Base-by-base conservation (phyloP, 768 basidiomycete species). In the Sistotremastrum niveocremeum region DNA sequence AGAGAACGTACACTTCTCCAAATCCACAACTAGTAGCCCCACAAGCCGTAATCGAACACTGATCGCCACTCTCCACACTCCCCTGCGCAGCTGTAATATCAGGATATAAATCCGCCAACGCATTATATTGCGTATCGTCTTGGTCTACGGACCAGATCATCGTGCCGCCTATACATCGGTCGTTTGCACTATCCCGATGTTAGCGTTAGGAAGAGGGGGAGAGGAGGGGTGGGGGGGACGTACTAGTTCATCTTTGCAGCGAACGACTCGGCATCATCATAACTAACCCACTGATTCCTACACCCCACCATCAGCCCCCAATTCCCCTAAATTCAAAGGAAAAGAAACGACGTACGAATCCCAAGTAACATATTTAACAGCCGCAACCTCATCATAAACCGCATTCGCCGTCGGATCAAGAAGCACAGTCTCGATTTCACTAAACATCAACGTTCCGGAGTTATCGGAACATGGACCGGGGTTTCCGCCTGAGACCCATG, bases 81-180 rank as follows among this genome's bases (percentile, higher is more conserved):
- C 20, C 20, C 20, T 20, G 20, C 20, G 20, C 20, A 20, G 20
- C 20, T 20, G 20, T 20, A 20, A 20, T 20, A 20, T 20, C 20
- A 20, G 20, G 20, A 20, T 20, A 20, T 20, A 20, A 20, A 20
- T 20, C 20, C 20, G 20, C 20, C 20, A 20, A 20, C 20, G 20
- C 20, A 20, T 20, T 20, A 2, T 20, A 20, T 20, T 20, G 20
- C 2, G 20, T 20, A 20, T 20, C 44, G 44, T 45, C 44, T 34
- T 45, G 44, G 37, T 45, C 44, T 6, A 45, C 32, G n/a, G 44
- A 45, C 44, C 44, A 45, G 12, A 45, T 37, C 35, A 20, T 20
- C 20, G 20, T 20, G 20, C 20, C 20, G 20, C 20, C 20, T 20
- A 20, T 20, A 20, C 20, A 20, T 20, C 20, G 20, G 20, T 20